Percentiles rank a stretch among this genome's conserved stretches.
These are phyloP conservation scores for Neonectria coccinea DNA, from an alignment of 2,329 filamentous ascomycete genomes.

Conservation along the genomic window DNA sequence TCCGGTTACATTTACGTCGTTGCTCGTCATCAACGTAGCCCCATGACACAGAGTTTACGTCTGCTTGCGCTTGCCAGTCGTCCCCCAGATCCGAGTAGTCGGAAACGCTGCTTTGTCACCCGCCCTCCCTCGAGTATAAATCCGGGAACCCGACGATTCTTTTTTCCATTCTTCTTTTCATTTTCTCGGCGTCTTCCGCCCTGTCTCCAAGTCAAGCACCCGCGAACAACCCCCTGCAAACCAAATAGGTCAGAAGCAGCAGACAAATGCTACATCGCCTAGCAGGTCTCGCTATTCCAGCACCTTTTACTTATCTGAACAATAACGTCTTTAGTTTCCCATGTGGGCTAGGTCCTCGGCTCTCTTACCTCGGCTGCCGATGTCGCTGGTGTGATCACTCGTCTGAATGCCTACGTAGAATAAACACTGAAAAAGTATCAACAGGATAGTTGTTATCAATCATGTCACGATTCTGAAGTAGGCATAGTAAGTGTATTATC, in stretches of 20 bases:
- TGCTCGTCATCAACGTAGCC: not conserved
- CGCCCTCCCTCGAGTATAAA: not conserved
- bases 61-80: not conserved
- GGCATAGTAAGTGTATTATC: too few species aligned
- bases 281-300: not conserved
- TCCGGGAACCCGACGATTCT: not conserved
- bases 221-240: too few species aligned
- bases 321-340: not conserved
- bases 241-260: too few species aligned
- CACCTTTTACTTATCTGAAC: not conserved
- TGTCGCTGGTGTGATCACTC: too few species aligned
- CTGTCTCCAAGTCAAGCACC: not conserved
- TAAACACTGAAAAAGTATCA: too few species aligned
- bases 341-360: too few species aligned
- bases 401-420: too few species aligned
- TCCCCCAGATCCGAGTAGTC: not conserved
- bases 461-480: not conserved
- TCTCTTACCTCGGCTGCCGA: not conserved
- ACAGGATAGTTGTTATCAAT: not conserved
- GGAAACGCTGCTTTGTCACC: not conserved
- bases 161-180: not conserved
- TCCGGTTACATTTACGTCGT: not conserved
- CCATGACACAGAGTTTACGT: not conserved
- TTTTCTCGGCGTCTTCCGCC: not conserved
- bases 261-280: not conserved